Conservation (phyloP, 768 basidiomycete genomes). For the Lentinula detonsa region DNA sequence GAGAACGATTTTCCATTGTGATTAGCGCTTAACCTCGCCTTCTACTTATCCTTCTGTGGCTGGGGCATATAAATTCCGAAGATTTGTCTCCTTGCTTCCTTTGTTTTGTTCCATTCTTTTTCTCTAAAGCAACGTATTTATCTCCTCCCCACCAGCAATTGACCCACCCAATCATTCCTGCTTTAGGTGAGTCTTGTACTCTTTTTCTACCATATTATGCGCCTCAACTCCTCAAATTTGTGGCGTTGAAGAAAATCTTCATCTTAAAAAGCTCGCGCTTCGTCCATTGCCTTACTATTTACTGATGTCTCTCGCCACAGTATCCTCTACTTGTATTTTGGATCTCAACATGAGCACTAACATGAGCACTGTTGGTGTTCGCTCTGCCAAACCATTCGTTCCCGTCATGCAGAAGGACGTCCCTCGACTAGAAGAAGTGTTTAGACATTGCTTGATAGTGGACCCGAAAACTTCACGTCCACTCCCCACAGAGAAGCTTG, state of each 20-base stretch:
- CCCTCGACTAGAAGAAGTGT: neutral
- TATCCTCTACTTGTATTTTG: neutral
- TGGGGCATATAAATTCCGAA: neutral
- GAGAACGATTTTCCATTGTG: neutral
- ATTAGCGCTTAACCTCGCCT: neutral
- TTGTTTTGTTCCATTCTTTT: neutral
- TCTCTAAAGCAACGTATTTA: neutral
- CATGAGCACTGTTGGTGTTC: neutral
- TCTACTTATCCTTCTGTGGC: neutral
- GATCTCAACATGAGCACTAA: neutral
- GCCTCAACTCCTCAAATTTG: neutral
- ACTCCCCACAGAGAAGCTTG: too few relatives aligned
- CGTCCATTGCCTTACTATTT: neutral
- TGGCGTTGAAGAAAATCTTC: neutral
- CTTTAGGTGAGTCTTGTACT: slow-evolving; percentile 1
- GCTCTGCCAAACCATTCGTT: neutral
- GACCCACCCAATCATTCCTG: neutral
- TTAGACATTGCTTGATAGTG: neutral
- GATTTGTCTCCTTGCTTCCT: neutral
- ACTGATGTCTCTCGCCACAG: neutral
- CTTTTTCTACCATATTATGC: neutral
- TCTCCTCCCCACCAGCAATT: neutral
- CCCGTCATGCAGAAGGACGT: neutral
- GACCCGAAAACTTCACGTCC: neutral
- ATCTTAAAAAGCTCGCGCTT: neutral